Conservation (phyloP, 805 yeast genomes). For the Candida sonorensis region DNA sequence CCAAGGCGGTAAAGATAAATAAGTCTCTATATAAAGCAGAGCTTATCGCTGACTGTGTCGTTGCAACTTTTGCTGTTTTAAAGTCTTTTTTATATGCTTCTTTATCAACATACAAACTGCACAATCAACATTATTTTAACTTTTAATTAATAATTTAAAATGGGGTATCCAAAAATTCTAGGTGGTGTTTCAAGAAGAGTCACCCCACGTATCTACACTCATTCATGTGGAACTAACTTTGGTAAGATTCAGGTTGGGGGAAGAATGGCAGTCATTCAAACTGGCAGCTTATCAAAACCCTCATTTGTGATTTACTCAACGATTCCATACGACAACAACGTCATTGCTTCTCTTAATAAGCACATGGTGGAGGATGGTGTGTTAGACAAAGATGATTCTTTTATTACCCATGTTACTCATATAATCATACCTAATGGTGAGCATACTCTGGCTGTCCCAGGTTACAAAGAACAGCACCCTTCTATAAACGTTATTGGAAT, state of each 20-base stretch:
- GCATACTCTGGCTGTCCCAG: slow-evolving; percentile 56
- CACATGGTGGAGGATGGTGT: slow-evolving; percentile 17
- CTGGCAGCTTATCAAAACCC: slow-evolving; percentile 20
- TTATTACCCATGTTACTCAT: slow-evolving; percentile 35
- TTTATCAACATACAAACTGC: too few relatives aligned
- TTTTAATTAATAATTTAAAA: too few relatives aligned
- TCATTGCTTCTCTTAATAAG: slow-evolving; percentile 32
- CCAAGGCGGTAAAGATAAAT: too few relatives aligned
- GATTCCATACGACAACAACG: slow-evolving; percentile 45
- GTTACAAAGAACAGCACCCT: slow-evolving; percentile 46
- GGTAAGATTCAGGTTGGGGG: slow-evolving; percentile 29
- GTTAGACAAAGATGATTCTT: slow-evolving; percentile 27
- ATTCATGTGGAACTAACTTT: slow-evolving; percentile 28
- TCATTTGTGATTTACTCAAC: slow-evolving; percentile 49
- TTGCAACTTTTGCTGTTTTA: too few relatives aligned
- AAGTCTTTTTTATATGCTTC: too few relatives aligned
- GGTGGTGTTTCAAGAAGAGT: slow-evolving; percentile 34
- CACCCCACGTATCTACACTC: slow-evolving; percentile 25
- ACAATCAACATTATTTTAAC: too few relatives aligned
- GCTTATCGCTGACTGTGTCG: too few relatives aligned
- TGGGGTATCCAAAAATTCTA: slow-evolving; percentile 35
- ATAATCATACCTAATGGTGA: slow-evolving; percentile 57
- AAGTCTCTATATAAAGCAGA: too few relatives aligned
- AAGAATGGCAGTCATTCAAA: slow-evolving; percentile 31
- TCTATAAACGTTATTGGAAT: slow-evolving; percentile 47